Evolutionary conservation across 2,329 filamentous ascomycete species (phyloP), one percentile per base, ranked within the genome.

Genomic region (Sordariomycetes sp.): DNA sequence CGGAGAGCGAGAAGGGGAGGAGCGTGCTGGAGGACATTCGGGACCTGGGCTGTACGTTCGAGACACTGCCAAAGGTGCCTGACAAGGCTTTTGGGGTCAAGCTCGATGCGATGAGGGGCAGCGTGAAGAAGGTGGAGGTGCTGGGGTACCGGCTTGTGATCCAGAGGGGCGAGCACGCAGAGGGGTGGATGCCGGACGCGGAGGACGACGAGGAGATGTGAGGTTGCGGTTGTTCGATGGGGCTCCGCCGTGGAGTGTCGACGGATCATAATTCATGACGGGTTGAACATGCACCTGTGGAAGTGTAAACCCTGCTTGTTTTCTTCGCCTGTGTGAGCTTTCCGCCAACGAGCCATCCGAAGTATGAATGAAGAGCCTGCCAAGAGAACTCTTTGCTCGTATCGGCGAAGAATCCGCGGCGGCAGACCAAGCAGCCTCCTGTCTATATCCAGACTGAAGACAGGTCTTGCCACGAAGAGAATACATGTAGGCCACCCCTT

Each of bases 121-220:
- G 90, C 70, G 91, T 99, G 28, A 86, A 88, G 67, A 99, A 99
- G 78, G 94, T 99, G 12, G 94, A 99, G 79, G 86, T 83, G 63
- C 82, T 93, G 25, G 85, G 91, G 34, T 99, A 97, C 71, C 90
- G 91, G 3, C 82, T 97, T 64, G 84, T 87, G 34, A 89, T 99
- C 24, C 79, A 94, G 57, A 93, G 93, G 0, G 89, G 87, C 57
- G 94, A 99, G 76, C 77, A 91, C 61, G 93, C 93, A 0, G 89
- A 88, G 68, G 93, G 93, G 0, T 97, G 93, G 93, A 81, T 94
- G 68, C 93, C 92, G 3, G 92, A 96, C 68, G 71, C 89, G 68
- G 61, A 62, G 20, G 58, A 58, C 3, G 56, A 58, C n/a, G 56
- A 58, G 1, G 46, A 50, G 46, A 24, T 50, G 22, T 50, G 12